A percentile compares a stretch with the other conserved stretches of the same genome.
Evolutionary conservation across 2,329 filamentous ascomycete species (phyloP).

Genomic region (Clathrospora elynae): DNA sequence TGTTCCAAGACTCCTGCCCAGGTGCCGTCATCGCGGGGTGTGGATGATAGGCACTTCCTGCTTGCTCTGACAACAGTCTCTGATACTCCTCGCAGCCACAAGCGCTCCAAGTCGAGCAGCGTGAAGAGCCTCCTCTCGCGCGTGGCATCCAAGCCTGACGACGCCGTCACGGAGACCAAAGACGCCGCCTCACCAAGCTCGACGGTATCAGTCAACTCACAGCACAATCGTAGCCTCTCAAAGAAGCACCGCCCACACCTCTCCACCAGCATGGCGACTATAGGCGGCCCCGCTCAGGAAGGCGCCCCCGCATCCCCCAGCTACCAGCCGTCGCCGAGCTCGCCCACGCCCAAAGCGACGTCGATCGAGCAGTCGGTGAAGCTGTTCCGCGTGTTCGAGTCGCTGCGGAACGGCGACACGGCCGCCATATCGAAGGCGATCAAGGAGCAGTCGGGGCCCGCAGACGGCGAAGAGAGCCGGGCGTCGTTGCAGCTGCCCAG

Average conservation of each 20-base stretch:
- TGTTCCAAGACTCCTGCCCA: conserved; percentile 19
- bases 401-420: conserved; percentile 87
- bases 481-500: conserved; percentile 52
- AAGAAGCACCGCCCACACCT: conserved; percentile 35
- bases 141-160: conserved; percentile 41
- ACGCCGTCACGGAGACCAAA: conserved; percentile 31
- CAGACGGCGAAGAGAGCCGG: conserved; percentile 61
- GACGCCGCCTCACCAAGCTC: conserved; percentile 24
- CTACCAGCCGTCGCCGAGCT: conserved; percentile 27
- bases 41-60: conserved; percentile 2
- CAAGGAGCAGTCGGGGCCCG: conserved; percentile 60
- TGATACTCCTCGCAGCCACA: conserved; percentile 42
- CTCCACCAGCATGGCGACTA: conserved; percentile 38
- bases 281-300: conserved; percentile 20
- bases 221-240: conserved; percentile 38
- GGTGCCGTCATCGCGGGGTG: conserved; percentile 15
- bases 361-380: conserved; percentile 89
- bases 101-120: conserved; percentile 50
- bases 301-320: conserved; percentile 26
- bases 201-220: conserved; percentile 33
- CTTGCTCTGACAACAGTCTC: neutral
- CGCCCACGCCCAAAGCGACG: conserved; percentile 45
- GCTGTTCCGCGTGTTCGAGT: conserved; percentile 93
- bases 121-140: conserved; percentile 47
- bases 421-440: conserved; percentile 87